Evolutionary conservation across 75 land plant genomes (phyloP), one percentile per base, ranked within the genome.

Genomic region (Pinus taeda): DNA sequence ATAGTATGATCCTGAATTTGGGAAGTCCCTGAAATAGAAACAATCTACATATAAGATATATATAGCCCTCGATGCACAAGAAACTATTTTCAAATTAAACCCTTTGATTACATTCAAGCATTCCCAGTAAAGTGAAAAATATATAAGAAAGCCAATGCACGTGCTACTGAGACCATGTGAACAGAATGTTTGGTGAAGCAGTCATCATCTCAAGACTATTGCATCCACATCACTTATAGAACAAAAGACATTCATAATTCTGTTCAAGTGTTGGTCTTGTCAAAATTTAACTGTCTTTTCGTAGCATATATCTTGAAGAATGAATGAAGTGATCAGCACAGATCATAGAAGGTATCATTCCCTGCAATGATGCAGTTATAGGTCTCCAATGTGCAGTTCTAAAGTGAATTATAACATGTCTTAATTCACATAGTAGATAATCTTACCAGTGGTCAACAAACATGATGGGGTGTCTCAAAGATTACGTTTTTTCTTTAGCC

Each of bases 1-100:
- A 76, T 86, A 86, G 3, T 79, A 75, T 30, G 88, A 86, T 29
- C 87, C 88, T 4, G 82, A 84, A 15, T 60, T 75, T 2, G 88
- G 88, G 66, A 79, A 80, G 73, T 86, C 85, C 67, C 88, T 86
- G 85, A 73, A 24, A 69, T 9, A 69, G 39, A 62, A 45, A 36
- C 15, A 64, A 33, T 4, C 20, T 39, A 55, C 21, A 74, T 42
- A 17, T 78, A 12, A 22, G 49, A 30, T 37, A 57, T 55, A n/a
- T 59, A 37, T 4, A 39, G 5, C 67, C 14, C 29, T 64, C 37
- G 3, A 33, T 1, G 4, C 30, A 63, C 37, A 36, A 39, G 1
- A 18, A 66, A 6, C 37, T 37, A 37, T 36, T 66, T 37, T 37
- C 39, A 66, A 66, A 66, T 66, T 66, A 37, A 33, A 29, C 26